These are phyloP conservation scores for Colletotrichum truncatum DNA, from an alignment of 2,329 filamentous ascomycete genomes.

Conservation along the genomic window DNA sequence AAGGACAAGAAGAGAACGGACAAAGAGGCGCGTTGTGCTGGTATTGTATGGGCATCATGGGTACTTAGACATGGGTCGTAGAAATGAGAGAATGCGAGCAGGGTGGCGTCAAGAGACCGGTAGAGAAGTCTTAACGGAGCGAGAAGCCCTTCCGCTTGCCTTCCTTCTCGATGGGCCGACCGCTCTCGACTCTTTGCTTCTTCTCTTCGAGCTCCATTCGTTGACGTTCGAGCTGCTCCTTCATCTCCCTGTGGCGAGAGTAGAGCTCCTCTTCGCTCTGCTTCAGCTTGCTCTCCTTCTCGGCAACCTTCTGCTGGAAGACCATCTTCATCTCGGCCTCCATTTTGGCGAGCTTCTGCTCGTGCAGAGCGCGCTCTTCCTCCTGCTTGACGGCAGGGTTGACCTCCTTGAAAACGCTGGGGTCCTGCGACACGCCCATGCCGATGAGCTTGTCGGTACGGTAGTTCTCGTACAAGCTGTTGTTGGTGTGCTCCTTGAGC, in stretches of 20 bases:
- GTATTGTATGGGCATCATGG: constrained; percentile 69
- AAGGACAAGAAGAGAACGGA: constrained; percentile 32
- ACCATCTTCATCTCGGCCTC: constrained; percentile 99
- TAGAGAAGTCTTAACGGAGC: constrained; percentile 75
- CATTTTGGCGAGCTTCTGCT: constrained; percentile 99
- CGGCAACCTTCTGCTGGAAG: constrained; percentile 99
- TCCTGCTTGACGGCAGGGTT: constrained; percentile 99
- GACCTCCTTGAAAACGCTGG: constrained; percentile 99
- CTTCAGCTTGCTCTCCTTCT: constrained; percentile 99
- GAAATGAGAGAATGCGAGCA: constrained; percentile 35
- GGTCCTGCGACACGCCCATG: constrained; percentile 98
- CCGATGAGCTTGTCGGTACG: constrained; percentile 98
- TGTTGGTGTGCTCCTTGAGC: constrained; percentile 99
- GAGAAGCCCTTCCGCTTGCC: constrained; percentile 99
- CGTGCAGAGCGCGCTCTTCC: constrained; percentile 96
- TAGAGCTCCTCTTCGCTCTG: constrained; percentile 99
- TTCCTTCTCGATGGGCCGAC: constrained; percentile 96
- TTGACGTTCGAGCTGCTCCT: constrained; percentile 97
- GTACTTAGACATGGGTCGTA: constrained; percentile 65
- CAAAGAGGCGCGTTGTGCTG: constrained; percentile 64
- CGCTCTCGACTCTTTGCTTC: constrained; percentile 94
- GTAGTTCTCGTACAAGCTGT: constrained; percentile 99
- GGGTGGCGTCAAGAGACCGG: constrained; percentile 19
- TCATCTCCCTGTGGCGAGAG: constrained; percentile 98
- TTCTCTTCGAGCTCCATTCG: constrained; percentile 96